Percentiles rank a stretch among this genome's conserved stretches.
phyloP scores from a whole-genome alignment of 331 rosid species.

The Arachis monticola region DNA sequence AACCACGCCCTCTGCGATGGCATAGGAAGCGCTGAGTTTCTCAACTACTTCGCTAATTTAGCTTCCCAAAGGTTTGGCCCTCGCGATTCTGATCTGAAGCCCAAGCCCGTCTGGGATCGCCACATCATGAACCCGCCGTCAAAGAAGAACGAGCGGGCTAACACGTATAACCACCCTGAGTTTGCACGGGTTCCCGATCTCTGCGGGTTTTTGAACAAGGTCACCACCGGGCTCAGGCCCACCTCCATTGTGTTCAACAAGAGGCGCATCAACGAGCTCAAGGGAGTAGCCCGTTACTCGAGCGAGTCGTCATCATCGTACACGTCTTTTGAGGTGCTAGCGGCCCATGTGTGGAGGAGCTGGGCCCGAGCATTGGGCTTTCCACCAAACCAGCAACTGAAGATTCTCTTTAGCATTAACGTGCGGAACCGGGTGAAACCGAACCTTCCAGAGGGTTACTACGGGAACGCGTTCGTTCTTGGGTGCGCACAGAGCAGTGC shows the following conservation, averaged over 20 bases:
- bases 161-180: constrained; percentile 40
- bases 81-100: constrained; percentile 39
- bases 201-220: constrained; percentile 65
- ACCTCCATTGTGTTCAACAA: constrained; percentile 56
- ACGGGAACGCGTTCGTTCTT: constrained; percentile 85
- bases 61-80: constrained; percentile 43
- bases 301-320: constrained; percentile 28
- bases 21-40: constrained; percentile 76
- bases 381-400: constrained; percentile 63
- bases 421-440: constrained; percentile 73
- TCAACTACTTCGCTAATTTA: constrained; percentile 63
- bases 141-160: background rate
- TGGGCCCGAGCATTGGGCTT: constrained; percentile 80
- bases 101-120: constrained; percentile 76
- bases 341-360: constrained; percentile 90
- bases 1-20: constrained; percentile 87
- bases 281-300: constrained; percentile 44
- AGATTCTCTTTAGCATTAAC: constrained; percentile 78
- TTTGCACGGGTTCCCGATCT: constrained; percentile 68
- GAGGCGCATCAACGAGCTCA: constrained; percentile 47
- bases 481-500: constrained; percentile 72
- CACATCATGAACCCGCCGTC: constrained; percentile 52
- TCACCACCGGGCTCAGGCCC: constrained; percentile 59
- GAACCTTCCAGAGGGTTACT: constrained; percentile 71
- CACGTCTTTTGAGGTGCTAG: constrained; percentile 78